Conservation (phyloP, 2,329 filamentous ascomycete genomes). For the Fusarium chlamydosporum region DNA sequence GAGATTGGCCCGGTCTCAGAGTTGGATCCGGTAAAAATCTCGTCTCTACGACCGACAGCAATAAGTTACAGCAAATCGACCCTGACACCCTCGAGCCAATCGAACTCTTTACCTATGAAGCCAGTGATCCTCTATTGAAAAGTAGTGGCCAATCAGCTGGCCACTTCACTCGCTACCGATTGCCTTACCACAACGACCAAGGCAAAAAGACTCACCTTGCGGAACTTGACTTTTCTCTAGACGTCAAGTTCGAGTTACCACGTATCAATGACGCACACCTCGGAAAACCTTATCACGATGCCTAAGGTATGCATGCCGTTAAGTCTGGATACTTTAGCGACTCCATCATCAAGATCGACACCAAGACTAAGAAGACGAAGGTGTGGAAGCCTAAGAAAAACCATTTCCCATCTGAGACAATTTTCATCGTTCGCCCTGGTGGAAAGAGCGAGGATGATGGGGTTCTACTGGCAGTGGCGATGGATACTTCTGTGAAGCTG, state of each 20-base stretch:
- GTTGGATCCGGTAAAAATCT: constrained; percentile 2
- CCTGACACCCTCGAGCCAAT: constrained; percentile 25
- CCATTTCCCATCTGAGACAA: neutral
- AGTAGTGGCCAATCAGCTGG: constrained; percentile 8
- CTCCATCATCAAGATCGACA: constrained; percentile 35
- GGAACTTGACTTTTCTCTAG: constrained; percentile 13
- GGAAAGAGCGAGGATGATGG: neutral
- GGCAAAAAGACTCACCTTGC: constrained; percentile 2
- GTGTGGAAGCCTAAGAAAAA: neutral
- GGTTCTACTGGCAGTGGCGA: neutral
- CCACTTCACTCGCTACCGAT: constrained; percentile 25
- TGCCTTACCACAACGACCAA: constrained; percentile 6
- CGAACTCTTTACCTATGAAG: constrained; percentile 27
- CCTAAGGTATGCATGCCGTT: constrained; percentile 20
- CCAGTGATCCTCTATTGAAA: constrained; percentile 10
- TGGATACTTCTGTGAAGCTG: neutral
- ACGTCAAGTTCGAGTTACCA: neutral
- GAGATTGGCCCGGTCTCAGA: constrained; percentile 14
- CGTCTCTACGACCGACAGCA: constrained; percentile 25
- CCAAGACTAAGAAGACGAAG: constrained; percentile 1
- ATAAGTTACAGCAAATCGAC: constrained; percentile 15
- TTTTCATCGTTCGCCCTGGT: neutral
- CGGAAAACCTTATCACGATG: constrained; percentile 15
- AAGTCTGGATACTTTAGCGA: constrained; percentile 21
- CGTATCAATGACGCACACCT: constrained; percentile 5